Evolutionary conservation across 164 flowering plant genomes (phyloP).

Genomic region (Vitis cinerea): DNA sequence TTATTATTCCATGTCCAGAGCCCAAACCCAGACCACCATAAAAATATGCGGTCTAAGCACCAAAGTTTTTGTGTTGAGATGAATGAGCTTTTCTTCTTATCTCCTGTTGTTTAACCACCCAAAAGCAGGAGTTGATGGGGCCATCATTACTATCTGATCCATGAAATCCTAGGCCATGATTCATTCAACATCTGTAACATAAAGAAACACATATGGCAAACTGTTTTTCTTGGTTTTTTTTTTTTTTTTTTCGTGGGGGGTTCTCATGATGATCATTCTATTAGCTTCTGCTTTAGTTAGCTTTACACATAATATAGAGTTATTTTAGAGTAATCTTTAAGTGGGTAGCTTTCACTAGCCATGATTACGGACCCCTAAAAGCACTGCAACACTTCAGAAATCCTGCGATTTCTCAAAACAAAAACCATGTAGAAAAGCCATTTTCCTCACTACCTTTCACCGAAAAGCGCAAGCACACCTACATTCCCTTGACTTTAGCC

Average conservation of each 20-base stretch:
- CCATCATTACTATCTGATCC: conserved; percentile 25
- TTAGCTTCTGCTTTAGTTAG: conserved; percentile 30
- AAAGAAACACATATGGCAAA: background rate
- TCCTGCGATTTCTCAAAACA: conserved; percentile 34
- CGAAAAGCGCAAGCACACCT: conserved; percentile 50
- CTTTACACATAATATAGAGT: conserved; percentile 42
- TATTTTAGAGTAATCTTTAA: conserved; percentile 24
- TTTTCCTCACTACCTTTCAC: conserved; percentile 43
- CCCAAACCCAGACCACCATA: too few species aligned
- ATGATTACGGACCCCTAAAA: conserved; percentile 64
- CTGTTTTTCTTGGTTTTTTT: background rate
- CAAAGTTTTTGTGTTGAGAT: background rate
- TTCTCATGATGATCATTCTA: conserved; percentile 11
- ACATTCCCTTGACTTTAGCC: conserved; percentile 41
- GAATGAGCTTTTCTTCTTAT: background rate
- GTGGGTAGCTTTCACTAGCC: conserved; percentile 44
- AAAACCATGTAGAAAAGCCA: conserved; percentile 27
- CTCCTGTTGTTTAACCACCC: conserved; percentile 3
- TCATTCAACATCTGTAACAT: conserved; percentile 20
- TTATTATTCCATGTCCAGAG: too few species aligned
- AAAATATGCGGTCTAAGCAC: too few species aligned
- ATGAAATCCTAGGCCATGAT: conserved; percentile 24
- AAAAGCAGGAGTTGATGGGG: conserved; percentile 19
- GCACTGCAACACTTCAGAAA: conserved; percentile 52
- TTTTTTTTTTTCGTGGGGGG: too few species aligned